phyloP scores from a whole-genome alignment of 352 stramenopile species.

The Globisporangium ultimum region DNA sequence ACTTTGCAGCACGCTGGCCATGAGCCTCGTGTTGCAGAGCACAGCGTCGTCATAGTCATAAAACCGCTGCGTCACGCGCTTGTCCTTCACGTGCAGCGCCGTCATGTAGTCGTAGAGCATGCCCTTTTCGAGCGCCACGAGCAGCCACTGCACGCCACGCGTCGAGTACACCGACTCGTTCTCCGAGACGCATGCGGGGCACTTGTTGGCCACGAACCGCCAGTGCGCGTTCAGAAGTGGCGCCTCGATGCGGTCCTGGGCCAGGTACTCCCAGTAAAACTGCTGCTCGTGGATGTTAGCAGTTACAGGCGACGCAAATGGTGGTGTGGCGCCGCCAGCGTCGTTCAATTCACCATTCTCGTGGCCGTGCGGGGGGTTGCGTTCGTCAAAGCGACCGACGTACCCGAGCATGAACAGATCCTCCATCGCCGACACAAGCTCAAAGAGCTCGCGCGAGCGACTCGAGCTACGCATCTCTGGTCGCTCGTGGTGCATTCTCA shows the following conservation, averaged over 20 bases:
- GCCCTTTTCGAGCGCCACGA: constrained; percentile 60
- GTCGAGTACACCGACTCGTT: constrained; percentile 67
- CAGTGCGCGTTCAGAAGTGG: constrained; percentile 53
- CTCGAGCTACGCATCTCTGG: constrained; percentile 65
- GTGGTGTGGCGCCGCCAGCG: not conserved
- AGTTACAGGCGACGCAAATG: constrained; percentile 2
- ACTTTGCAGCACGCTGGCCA: constrained; percentile 46
- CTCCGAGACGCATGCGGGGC: constrained; percentile 35
- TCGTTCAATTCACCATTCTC: constrained; percentile 1
- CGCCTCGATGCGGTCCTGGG: constrained; percentile 42
- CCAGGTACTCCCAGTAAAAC: constrained; percentile 74
- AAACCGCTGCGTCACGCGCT: constrained; percentile 40
- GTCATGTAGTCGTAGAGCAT: constrained; percentile 51
- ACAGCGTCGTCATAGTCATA: constrained; percentile 52
- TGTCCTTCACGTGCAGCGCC: constrained; percentile 38
- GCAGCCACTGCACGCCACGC: constrained; percentile 69
- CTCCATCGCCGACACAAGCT: constrained; percentile 66
- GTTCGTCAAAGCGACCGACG: constrained; percentile 11
- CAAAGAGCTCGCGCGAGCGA: constrained; percentile 62
- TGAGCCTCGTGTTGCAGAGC: constrained; percentile 32
- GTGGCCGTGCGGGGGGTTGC: not conserved
- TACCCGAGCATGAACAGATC: constrained; percentile 70
- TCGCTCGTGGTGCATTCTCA: constrained; percentile 54
- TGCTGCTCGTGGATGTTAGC: not conserved
- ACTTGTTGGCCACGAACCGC: constrained; percentile 54